A percentile compares a stretch with the other conserved stretches of the same genome.
These are phyloP conservation scores for Flaveria ramosissima DNA, from an alignment of 129 eudicot genomes.

Conservation along the genomic window DNA sequence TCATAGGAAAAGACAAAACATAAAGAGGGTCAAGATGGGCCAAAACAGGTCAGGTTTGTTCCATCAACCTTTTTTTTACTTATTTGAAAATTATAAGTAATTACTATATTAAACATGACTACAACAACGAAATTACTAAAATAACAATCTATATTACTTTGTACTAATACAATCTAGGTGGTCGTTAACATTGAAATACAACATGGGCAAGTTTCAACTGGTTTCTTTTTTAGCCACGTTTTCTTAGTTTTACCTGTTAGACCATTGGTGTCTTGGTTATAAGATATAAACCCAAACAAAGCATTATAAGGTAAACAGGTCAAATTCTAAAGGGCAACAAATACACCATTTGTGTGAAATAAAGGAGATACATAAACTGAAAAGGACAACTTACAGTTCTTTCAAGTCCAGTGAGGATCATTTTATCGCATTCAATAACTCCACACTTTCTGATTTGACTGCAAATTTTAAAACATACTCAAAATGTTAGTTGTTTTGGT, in stretches of 20 bases:
- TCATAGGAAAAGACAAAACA: not conserved
- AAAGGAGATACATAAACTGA: constrained; percentile 1
- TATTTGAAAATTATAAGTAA: not conserved
- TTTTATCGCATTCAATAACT: constrained; percentile 85
- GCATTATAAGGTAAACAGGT: not conserved
- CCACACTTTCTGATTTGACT: constrained; percentile 69
- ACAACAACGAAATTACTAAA: not conserved
- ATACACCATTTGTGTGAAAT: constrained; percentile 7
- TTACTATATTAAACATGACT: not conserved
- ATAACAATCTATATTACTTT: not conserved
- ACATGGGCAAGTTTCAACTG: not conserved
- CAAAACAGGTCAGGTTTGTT: not conserved
- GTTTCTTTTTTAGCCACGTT: not conserved
- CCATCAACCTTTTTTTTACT: not conserved
- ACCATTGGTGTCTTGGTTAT: not conserved
- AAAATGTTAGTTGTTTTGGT: constrained; percentile 20
- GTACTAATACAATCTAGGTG: not conserved
- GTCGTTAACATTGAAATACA: not conserved
- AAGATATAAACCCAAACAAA: not conserved
- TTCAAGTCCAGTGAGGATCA: constrained; percentile 78
- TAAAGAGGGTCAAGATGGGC: not conserved
- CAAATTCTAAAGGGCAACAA: not conserved
- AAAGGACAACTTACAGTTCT: constrained; percentile 63
- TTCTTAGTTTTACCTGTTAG: not conserved
- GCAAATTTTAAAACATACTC: constrained; percentile 13